A percentile compares a stretch with the other conserved stretches of the same genome.
These are phyloP conservation scores for Ochetophila trinervis DNA, from an alignment of 306 rosid genomes.

Conservation along the genomic window DNA sequence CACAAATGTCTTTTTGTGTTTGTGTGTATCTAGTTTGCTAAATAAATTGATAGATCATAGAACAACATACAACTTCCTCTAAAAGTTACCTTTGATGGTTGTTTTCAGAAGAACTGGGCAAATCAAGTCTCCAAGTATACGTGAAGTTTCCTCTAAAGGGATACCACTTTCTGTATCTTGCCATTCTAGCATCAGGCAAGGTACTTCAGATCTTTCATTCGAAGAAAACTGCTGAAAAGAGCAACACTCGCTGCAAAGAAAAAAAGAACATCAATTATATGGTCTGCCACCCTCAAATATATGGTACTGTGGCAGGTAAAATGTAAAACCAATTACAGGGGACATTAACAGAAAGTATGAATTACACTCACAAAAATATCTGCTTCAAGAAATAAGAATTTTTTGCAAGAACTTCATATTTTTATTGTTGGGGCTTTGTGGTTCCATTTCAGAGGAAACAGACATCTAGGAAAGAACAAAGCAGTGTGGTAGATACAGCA, in stretches of 20 bases:
- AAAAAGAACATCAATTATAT: conserved; percentile 19
- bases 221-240: conserved; percentile 34
- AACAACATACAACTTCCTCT: too few species aligned
- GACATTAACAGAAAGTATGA: not conserved
- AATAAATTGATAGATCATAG: too few species aligned
- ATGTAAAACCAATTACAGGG: conserved; percentile 3
- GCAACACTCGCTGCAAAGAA: conserved; percentile 69
- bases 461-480: not conserved
- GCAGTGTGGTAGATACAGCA: not conserved
- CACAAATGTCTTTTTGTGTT: too few species aligned
- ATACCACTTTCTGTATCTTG: conserved; percentile 24
- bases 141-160: conserved; percentile 39
- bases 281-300: conserved; percentile 13
- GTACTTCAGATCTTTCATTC: conserved; percentile 30
- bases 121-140: conserved; percentile 48
- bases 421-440: too few species aligned
- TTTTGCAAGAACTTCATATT: not conserved
- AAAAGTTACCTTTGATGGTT: conserved; percentile 66
- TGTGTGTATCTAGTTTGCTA: too few species aligned
- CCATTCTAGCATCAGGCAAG: conserved; percentile 61
- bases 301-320: not conserved
- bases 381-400: not conserved
- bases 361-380: not conserved
- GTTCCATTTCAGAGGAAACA: not conserved
- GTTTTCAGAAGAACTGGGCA: conserved; percentile 69